These are phyloP conservation scores for Chlorociboria aeruginascens DNA, from an alignment of 495 filamentous ascomycete species.

Conservation along the genomic window DNA sequence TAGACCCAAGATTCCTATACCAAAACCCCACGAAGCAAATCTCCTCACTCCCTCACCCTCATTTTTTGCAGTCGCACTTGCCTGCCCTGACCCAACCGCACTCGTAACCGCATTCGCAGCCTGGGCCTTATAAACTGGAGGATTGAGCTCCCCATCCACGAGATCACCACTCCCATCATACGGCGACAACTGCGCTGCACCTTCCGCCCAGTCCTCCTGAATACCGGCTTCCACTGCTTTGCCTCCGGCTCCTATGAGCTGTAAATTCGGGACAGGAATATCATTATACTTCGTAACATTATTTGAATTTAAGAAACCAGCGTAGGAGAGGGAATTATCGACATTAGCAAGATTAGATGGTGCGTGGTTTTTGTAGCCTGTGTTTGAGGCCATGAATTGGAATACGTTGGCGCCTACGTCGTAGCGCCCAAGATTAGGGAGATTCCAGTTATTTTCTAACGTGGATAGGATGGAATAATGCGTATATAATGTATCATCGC, in stretches of 20 bases:
- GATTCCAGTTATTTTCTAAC: slow-evolving; percentile 53
- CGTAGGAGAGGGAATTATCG: slow-evolving; percentile 52
- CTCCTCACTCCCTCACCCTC: too few species aligned
- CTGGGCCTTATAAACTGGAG: slow-evolving; percentile 8
- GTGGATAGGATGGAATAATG: slow-evolving; percentile 59
- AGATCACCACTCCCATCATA: slow-evolving; percentile 37
- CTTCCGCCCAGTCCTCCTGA: slow-evolving; percentile 19
- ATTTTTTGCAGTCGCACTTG: too few species aligned
- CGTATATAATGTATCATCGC: slow-evolving; percentile 57
- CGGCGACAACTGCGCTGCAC: slow-evolving; percentile 22
- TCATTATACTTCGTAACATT: slow-evolving; percentile 20
- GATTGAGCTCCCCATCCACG: slow-evolving; percentile 25
- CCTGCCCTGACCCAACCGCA: too few species aligned
- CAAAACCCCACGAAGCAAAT: too few species aligned
- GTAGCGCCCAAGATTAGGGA: slow-evolving; percentile 55
- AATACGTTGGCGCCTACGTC: slow-evolving; percentile 64
- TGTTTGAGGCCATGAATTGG: slow-evolving; percentile 43
- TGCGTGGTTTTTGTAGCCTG: slow-evolving; percentile 45
- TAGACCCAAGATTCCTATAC: too few species aligned
- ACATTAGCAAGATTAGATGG: slow-evolving; percentile 43
- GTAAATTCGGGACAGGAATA: slow-evolving; percentile 31
- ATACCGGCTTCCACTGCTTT: slow-evolving; percentile 23
- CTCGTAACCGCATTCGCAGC: neutral
- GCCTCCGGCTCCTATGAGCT: slow-evolving; percentile 32
- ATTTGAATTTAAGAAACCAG: slow-evolving; percentile 39